These are phyloP conservation scores for Amanita jacksonii DNA, from an alignment of 768 basidiomycete genomes.

Conservation along the genomic window DNA sequence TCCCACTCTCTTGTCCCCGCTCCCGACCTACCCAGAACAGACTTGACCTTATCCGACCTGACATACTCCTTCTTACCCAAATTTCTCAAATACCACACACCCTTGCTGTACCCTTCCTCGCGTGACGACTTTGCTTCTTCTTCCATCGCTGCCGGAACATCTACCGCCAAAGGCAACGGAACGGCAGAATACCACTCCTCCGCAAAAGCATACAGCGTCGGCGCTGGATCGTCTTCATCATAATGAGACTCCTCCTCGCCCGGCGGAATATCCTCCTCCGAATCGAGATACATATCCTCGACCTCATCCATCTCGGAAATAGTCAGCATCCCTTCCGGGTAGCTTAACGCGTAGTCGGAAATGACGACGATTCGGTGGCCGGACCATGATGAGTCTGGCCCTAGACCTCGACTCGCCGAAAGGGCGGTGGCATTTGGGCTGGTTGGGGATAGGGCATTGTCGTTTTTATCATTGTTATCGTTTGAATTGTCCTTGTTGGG, in stretches of 20 bases:
- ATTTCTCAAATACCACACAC: slow-evolving; percentile 2
- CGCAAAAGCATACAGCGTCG: slow-evolving; percentile 4
- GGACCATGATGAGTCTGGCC: background rate
- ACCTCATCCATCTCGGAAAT: slow-evolving; percentile 5
- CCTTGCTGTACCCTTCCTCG: background rate
- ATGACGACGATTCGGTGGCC: slow-evolving; percentile 9
- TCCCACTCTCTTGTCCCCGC: background rate
- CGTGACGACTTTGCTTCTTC: background rate
- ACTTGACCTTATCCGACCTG: background rate
- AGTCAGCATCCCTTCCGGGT: slow-evolving; percentile 10
- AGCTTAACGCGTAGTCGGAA: slow-evolving; percentile 7
- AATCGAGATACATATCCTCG: slow-evolving; percentile 7
- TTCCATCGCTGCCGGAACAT: background rate
- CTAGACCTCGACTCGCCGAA: no score
- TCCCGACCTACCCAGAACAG: background rate
- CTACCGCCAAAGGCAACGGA: background rate
- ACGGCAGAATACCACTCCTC: slow-evolving; percentile 6
- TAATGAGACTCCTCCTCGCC: background rate
- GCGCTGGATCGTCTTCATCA: slow-evolving; percentile 5
- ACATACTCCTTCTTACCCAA: slow-evolving; percentile 5
- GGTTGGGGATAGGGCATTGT: no score
- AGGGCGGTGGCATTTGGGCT: no score
- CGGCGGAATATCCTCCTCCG: no score
- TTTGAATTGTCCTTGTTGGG: no score
- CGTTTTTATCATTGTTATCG: no score